Evolutionary conservation across 805 yeast species (phyloP).

Genomic region (Saturnispora serradocipensis): DNA sequence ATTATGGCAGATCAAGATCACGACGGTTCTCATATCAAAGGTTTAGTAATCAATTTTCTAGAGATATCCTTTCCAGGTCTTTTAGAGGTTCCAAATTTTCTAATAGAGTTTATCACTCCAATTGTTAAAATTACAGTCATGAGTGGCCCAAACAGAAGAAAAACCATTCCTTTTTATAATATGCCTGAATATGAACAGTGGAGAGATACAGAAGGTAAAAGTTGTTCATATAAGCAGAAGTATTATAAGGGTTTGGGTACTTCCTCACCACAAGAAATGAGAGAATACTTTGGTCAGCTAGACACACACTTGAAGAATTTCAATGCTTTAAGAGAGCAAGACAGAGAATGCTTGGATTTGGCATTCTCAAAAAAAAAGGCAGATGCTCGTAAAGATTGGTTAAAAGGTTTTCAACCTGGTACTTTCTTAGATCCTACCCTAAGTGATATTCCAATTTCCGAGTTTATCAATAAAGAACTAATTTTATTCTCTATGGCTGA

Average conservation of each 20-base stretch:
- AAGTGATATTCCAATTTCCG: slow-evolving; percentile 75
- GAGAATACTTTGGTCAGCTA: slow-evolving; percentile 78
- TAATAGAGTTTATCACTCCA: slow-evolving; percentile 92
- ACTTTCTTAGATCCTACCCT: slow-evolving; percentile 79
- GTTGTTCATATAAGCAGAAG: slow-evolving; percentile 80
- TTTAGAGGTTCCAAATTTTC: slow-evolving; percentile 80
- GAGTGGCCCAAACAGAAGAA: slow-evolving; percentile 44
- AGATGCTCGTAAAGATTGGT: slow-evolving; percentile 96
- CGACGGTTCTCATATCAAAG: slow-evolving; percentile 97
- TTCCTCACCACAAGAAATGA: slow-evolving; percentile 70
- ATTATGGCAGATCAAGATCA: slow-evolving; percentile 99
- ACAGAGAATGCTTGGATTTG: slow-evolving; percentile 69
- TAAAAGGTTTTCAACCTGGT: slow-evolving; percentile 84
- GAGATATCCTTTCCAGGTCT: slow-evolving; percentile 94
- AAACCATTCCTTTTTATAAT: slow-evolving; percentile 68
- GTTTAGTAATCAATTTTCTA: slow-evolving; percentile 83
- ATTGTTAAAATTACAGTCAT: slow-evolving; percentile 82
- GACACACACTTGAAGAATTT: slow-evolving; percentile 82
- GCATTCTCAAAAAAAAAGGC: slow-evolving; percentile 94
- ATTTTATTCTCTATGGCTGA: slow-evolving; percentile 96
- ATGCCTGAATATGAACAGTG: slow-evolving; percentile 95
- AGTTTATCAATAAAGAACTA: slow-evolving; percentile 89
- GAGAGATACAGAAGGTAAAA: slow-evolving; percentile 76
- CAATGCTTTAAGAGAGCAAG: slow-evolving; percentile 71
- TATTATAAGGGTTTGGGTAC: slow-evolving; percentile 99